A percentile compares a stretch with the other conserved stretches of the same genome.
These are phyloP conservation scores for Psidium friedrichsthalianum DNA, from an alignment of 345 rosid genomes.

Conservation along the genomic window DNA sequence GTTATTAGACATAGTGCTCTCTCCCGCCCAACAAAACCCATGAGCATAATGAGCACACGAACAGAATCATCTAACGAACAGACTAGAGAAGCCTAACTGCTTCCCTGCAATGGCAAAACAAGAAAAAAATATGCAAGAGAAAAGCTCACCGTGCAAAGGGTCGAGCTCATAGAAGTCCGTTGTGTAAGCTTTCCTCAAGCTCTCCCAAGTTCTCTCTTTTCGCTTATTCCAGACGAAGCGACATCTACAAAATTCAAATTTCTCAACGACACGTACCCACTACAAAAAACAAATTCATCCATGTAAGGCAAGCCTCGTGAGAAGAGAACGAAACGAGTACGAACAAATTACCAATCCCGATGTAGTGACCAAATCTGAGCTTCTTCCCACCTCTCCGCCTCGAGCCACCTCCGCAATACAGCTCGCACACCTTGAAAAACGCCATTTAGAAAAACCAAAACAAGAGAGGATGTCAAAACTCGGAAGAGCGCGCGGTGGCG, in stretches of 20 bases:
- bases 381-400: conserved; percentile 68
- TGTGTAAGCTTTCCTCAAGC: conserved; percentile 47
- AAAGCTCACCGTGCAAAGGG: conserved; percentile 56
- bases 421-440: conserved; percentile 53
- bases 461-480: background rate
- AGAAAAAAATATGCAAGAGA: background rate
- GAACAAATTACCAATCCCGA: conserved; percentile 55
- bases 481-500: background rate
- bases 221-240: conserved; percentile 39
- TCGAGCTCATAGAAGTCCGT: conserved; percentile 79
- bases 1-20: background rate
- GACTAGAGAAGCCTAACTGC: no score
- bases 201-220: conserved; percentile 67
- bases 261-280: background rate
- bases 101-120: background rate
- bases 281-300: background rate
- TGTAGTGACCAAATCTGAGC: conserved; percentile 56
- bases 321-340: background rate
- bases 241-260: background rate
- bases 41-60: no score
- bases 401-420: conserved; percentile 73
- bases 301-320: background rate
- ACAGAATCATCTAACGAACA: background rate
- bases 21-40: background rate
- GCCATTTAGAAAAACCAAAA: background rate